Evolutionary conservation across 2,329 filamentous ascomycete genomes (phyloP), one percentile per base, ranked within the genome.

Genomic region (Aspergillus glaucus): DNA sequence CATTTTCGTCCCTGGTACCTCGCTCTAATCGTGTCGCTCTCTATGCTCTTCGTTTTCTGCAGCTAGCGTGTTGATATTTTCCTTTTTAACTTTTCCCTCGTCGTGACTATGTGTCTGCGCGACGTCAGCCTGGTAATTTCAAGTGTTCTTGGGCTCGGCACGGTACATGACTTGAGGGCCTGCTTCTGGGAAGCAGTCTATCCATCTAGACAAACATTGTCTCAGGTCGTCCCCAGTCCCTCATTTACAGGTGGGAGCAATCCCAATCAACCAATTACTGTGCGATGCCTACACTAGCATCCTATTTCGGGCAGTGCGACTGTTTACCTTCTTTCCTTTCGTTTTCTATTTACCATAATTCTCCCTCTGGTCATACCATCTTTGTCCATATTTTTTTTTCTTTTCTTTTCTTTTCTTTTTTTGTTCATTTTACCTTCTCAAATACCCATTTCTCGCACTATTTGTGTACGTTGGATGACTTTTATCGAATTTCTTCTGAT

Each of bases 1-100:
- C 74, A 91, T 96, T 59, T 85, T 98, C 50, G 93, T 98, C 4
- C 93, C 93, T 1, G 92, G 93, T 47, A 94, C 68, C 15, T 66
- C 66, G 57, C 62, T 74, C 49, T 74, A 57, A 62, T 39, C 7
- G 36, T 48, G 36, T 19, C 9, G 28, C 21, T 49, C 28, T 44
- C 46, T 12, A 44, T 44, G 45, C 41, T 19, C 21, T 19, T 26
- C 14, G n/a, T 12, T 28, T 28, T 26, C 14, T 21, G 9, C 15
- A 30, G 10, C 15, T 17, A 36, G 34, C 15, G 37, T 40, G 7
- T 21, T 43, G 19, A 32, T 42, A 24, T 19, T 21, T 44, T 39
- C 22, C 37, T 22, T 12, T 22, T 12, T 17, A 15, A 19, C 9
- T 17, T 40, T 22, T 22, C 15, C 17, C 19, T 40, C 19, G 37